Evolutionary conservation across 2,329 filamentous ascomycete genomes (phyloP).

Genomic region (Aspergillus transmontanensis): DNA sequence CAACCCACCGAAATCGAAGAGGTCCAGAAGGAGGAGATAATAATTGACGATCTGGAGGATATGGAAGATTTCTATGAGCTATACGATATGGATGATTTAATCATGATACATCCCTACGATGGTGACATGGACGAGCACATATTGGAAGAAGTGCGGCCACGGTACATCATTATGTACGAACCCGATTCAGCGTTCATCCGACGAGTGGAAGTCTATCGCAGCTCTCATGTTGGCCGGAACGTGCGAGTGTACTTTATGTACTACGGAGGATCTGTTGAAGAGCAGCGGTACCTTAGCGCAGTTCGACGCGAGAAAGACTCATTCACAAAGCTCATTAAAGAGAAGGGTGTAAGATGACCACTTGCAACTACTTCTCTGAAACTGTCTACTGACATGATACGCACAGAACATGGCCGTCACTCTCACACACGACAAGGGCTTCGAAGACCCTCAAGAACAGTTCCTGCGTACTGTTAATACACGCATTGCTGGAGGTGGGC

Average conservation of each 20-base stretch:
- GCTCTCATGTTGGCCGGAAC: conserved; percentile 85
- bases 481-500: conserved; percentile 89
- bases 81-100: conserved; percentile 85
- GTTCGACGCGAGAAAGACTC: conserved; percentile 95
- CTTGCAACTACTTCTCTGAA: neutral
- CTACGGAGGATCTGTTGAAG: conserved; percentile 91
- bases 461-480: conserved; percentile 97
- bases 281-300: conserved; percentile 86
- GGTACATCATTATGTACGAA: conserved; percentile 98
- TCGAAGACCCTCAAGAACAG: conserved; percentile 81
- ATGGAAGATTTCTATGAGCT: conserved; percentile 92
- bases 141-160: conserved; percentile 89
- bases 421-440: conserved; percentile 71
- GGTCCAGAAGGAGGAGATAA: conserved; percentile 68
- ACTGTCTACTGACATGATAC: conserved; percentile 17
- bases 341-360: conserved; percentile 67
- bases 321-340: conserved; percentile 91
- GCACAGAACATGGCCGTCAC: conserved; percentile 78
- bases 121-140: conserved; percentile 95
- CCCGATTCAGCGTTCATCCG: conserved; percentile 93
- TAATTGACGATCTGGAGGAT: conserved; percentile 78
- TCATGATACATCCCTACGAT: conserved; percentile 90
- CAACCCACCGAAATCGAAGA: conserved; percentile 77
- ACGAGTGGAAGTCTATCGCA: conserved; percentile 91
- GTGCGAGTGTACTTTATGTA: conserved; percentile 96